Conservation (phyloP, 495 filamentous ascomycete species). For the Neurospora sp. region DNA sequence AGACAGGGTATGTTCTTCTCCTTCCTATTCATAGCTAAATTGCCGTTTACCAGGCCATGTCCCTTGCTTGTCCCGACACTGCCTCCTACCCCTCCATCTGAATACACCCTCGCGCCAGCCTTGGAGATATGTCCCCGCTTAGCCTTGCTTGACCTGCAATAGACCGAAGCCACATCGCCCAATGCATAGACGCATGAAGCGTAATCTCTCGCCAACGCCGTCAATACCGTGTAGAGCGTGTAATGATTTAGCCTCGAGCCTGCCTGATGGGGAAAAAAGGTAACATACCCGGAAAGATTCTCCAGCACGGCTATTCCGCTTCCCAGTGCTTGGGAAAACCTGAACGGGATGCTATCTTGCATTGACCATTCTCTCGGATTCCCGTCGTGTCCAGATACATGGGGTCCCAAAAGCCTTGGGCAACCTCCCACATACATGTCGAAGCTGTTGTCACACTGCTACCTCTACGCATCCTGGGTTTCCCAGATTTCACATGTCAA, state of each 20-base stretch:
- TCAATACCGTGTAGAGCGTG: neutral
- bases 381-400: neutral
- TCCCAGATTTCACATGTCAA: neutral
- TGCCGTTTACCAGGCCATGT: neutral
- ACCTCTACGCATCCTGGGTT: neutral
- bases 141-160: neutral
- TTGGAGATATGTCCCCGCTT: neutral
- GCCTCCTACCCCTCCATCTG: neutral
- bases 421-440: neutral
- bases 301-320: neutral
- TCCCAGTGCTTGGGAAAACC: neutral
- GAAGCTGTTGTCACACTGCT: neutral
- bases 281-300: neutral
- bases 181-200: conserved; percentile 26
- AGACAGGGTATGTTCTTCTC: neutral
- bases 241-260: neutral
- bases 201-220: conserved; percentile 19
- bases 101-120: neutral
- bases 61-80: neutral
- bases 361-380: neutral
- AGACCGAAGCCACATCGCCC: neutral
- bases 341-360: neutral
- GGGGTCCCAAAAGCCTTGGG: neutral
- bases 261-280: neutral
- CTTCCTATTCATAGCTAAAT: neutral